Evolutionary conservation across 2,329 filamentous ascomycete genomes (phyloP), one percentile per base, ranked within the genome.

Genomic region (Parafenestella ontariensis): DNA sequence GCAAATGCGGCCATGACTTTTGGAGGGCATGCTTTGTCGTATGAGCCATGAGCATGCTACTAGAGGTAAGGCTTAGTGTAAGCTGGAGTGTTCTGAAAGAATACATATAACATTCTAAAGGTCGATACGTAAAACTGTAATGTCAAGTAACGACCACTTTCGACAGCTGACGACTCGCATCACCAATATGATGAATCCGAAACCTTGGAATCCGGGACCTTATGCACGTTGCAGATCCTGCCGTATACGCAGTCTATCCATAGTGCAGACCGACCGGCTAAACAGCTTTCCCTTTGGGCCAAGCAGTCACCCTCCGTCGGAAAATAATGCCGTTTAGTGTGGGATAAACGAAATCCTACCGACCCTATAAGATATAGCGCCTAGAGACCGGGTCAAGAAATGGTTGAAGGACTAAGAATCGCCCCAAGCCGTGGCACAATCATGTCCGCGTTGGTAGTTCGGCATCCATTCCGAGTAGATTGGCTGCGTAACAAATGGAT

Each of bases 1-100:
- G 13, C 29, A 62, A 8, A 59, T 15, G 31, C 59, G 62, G 23
- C 54, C 56, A 57, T 57, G 55, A 26, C 49, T 61, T 31, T 34
- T 52, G 39, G 53, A 59, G 31, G 51, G 61, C 65, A 66, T 66
- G 28, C 31, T 34, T n/a, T 5, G 31, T 34, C 17, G 31, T 34
- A 13, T 40, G 36, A 3, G 36, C 36, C 36, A 40, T 40, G 36
- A 40, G 36, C 36, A 40, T 8, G 13, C 17, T 24, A 9, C 18
- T 17, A n/a, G 31, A 34, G 13, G 15, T 15, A 17, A n/a, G 8
- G 13, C 31, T 8, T n/a, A 6, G 13, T 8, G 17, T 34, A 15
- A 34, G 17, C 3, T 34, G 31, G 31, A 17, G 31, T 4, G 13
- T n/a, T 34, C 8, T 8, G 15, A 34, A n/a, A 34, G 31, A 34